Conservation (phyloP, 306 rosid species). For the Inga oerstediana region DNA sequence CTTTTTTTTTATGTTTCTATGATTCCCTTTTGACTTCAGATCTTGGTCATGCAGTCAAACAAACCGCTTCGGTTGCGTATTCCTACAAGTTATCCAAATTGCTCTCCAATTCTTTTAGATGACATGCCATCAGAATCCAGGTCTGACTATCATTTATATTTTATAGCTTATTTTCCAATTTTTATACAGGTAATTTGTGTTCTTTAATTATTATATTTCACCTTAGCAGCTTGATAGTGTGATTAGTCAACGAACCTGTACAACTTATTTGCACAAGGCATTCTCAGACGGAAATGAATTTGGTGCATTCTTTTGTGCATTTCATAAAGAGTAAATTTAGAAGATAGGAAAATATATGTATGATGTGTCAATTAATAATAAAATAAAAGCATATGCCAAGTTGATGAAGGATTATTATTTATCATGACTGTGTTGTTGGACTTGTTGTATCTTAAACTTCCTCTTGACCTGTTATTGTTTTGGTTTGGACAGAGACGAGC, state of each 20-base stretch:
- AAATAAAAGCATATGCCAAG: background rate
- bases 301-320: background rate
- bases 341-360: background rate
- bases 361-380: background rate
- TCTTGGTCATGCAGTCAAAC: constrained; percentile 38
- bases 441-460: background rate
- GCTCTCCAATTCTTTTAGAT: constrained; percentile 38
- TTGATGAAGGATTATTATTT: background rate
- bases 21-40: constrained; percentile 10
- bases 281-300: background rate
- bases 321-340: background rate
- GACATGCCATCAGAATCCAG: constrained; percentile 34
- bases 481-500: constrained; percentile 30
- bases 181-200: too few relatives aligned
- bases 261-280: background rate
- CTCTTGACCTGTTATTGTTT: background rate
- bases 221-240: background rate
- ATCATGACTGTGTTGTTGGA: background rate
- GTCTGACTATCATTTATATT: constrained; percentile 26
- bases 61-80: constrained; percentile 42
- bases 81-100: constrained; percentile 45
- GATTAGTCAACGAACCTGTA: background rate
- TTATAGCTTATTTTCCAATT: background rate
- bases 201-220: background rate
- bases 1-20: background rate